Evolutionary conservation across 2,329 filamentous ascomycete species (phyloP).

Genomic region (Stemphylium beticola): DNA sequence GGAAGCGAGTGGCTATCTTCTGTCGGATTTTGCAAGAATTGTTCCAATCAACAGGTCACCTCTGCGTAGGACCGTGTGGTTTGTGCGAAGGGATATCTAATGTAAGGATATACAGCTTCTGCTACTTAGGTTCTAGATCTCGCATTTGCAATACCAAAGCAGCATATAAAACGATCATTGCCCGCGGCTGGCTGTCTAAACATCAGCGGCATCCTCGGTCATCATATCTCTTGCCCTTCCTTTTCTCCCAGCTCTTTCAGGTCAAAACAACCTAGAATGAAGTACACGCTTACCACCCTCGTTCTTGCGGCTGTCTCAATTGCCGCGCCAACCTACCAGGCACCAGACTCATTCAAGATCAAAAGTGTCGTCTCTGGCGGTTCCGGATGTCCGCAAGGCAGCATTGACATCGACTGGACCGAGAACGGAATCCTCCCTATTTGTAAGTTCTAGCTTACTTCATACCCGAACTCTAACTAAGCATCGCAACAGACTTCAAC

Average conservation of each 20-base stretch:
- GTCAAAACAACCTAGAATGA: constrained; percentile 26
- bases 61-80: constrained; percentile 26
- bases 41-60: constrained; percentile 19
- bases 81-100: constrained; percentile 6
- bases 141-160: constrained; percentile 28
- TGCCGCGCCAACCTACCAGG: constrained; percentile 24
- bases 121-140: constrained; percentile 24
- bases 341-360: constrained; percentile 42
- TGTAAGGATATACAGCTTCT: constrained; percentile 19
- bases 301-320: constrained; percentile 31
- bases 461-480: neutral
- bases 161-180: constrained; percentile 33
- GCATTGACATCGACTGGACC: constrained; percentile 43
- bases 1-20: constrained; percentile 30
- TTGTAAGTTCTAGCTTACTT: constrained; percentile 21
- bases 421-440: constrained; percentile 41
- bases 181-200: constrained; percentile 23
- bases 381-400: constrained; percentile 46
- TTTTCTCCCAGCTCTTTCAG: neutral
- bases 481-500: constrained; percentile 34
- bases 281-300: constrained; percentile 30
- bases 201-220: constrained; percentile 4
- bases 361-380: constrained; percentile 39
- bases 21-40: constrained; percentile 6
- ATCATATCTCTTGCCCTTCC: neutral